Base-by-base conservation (phyloP, 2,329 filamentous ascomycete genomes). In the Fusarium zealandicum region DNA sequence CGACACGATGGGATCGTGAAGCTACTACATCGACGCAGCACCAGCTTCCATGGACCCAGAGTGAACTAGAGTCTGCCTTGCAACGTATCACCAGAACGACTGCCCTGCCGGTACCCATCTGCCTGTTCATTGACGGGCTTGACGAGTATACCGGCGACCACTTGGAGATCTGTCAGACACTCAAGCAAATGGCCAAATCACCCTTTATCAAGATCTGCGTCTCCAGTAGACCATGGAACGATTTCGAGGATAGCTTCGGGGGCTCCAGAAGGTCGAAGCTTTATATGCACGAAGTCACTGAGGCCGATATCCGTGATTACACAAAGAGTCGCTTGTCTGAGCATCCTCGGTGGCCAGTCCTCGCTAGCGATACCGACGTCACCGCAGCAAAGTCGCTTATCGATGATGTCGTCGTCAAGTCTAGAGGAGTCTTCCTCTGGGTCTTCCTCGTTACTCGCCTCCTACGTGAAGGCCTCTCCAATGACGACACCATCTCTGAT, bases 361-460 rank as follows among this genome's bases (percentile, higher is more conserved):
- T n/a, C n/a, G n/a, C n/a, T n/a, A n/a, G n/a, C n/a, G n/a, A n/a
- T n/a, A n/a, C n/a, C n/a, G n/a, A n/a, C n/a, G n/a, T n/a, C n/a
- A n/a, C n/a, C n/a, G n/a, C n/a, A n/a, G n/a, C 13, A n/a, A 35
- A 5, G 28, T 51, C 14, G 28, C 10, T 59, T 5, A 20, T 61
- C 2, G 12, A 43, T 1, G 16, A 27, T 5, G 51, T 67, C 12
- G 18, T 40, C 2, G n/a, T 33, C 3, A 49, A 42, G 14, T 46
- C 63, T 1, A 27, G 55, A 9, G 63, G 63, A 1, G 53, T 65
- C 2, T 67, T 67, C 20, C 54, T 67, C 0, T 66, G 59, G 63
- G 61, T 61, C 6, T 56, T 65, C n/a, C 18, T 66, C 0, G 59
- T 54, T 5, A 55, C 52, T 2, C 39, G 32, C 5, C 43, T 39